Evolutionary conservation across 371 early-diverging fungal genomes (phyloP).

Genomic region (Mucor circinelloides): DNA sequence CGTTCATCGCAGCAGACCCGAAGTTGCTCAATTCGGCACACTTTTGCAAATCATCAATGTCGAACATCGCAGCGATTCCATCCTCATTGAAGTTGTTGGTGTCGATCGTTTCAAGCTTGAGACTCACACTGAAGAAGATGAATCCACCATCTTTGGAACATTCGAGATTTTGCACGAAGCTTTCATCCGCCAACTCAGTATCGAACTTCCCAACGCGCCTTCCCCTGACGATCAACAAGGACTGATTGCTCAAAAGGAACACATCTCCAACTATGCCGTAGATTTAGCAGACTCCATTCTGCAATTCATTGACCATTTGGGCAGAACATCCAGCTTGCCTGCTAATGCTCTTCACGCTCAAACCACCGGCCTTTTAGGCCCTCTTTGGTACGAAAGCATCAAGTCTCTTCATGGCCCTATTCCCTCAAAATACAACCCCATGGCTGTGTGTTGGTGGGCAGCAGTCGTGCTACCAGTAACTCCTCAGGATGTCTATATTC

Average conservation of each 20-base stretch:
- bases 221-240: slow-evolving; percentile 5
- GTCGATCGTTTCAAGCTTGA: slow-evolving; percentile 24
- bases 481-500: slow-evolving; percentile 9
- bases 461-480: slow-evolving; percentile 19
- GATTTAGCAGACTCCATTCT: slow-evolving; percentile 19
- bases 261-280: slow-evolving; percentile 10
- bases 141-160: slow-evolving; percentile 1
- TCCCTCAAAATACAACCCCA: slow-evolving; percentile 17
- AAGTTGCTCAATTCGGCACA: slow-evolving; percentile 31
- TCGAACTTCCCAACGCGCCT: slow-evolving; percentile 12
- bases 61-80: slow-evolving; percentile 15
- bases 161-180: slow-evolving; percentile 22
- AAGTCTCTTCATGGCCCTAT: slow-evolving; percentile 21
- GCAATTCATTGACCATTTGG: slow-evolving; percentile 19
- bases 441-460: slow-evolving; percentile 32
- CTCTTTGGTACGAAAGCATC: slow-evolving; percentile 28
- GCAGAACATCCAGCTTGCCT: background rate
- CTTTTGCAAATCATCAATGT: slow-evolving; percentile 21
- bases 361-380: slow-evolving; percentile 27
- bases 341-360: slow-evolving; percentile 12
- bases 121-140: slow-evolving; percentile 11
- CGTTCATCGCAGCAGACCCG: slow-evolving; percentile 23
- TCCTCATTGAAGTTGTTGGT: slow-evolving; percentile 25
- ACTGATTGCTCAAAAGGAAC: background rate
- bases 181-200: slow-evolving; percentile 3